A percentile compares a stretch with the other conserved stretches of the same genome.
These are phyloP conservation scores for Claviceps sp. DNA, from an alignment of 2,329 filamentous ascomycete species.

Conservation along the genomic window DNA sequence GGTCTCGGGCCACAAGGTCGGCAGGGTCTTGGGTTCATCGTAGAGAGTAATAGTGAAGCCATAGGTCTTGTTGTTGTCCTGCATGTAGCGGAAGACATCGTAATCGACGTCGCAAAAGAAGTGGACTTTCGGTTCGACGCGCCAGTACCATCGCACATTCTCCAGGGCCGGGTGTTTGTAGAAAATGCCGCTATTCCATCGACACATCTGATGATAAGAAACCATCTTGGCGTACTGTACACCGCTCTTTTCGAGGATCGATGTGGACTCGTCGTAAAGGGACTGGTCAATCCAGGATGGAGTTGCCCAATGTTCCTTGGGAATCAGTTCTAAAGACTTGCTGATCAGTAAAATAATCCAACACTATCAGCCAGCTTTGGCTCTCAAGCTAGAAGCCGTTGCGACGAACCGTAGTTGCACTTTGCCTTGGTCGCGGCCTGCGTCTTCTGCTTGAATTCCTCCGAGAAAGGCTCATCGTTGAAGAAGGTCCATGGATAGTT, in stretches of 20 bases:
- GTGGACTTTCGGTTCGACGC: conserved; percentile 94
- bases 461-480: conserved; percentile 86
- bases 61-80: conserved; percentile 96
- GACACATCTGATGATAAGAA: conserved; percentile 97
- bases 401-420: conserved; percentile 60
- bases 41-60: conserved; percentile 97
- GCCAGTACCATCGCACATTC: conserved; percentile 87
- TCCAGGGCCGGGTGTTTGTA: conserved; percentile 86
- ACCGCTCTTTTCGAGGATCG: conserved; percentile 66
- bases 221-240: conserved; percentile 83
- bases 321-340: conserved; percentile 55
- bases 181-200: conserved; percentile 97
- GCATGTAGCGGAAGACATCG: conserved; percentile 96
- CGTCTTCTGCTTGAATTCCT: conserved; percentile 82
- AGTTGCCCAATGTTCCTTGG: conserved; percentile 87
- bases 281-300: conserved; percentile 87
- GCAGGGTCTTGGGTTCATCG: conserved; percentile 76
- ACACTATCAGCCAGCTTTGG: background rate
- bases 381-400: background rate
- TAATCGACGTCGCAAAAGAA: conserved; percentile 99
- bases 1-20: conserved; percentile 90
- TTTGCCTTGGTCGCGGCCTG: conserved; percentile 75
- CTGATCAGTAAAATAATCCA: background rate
- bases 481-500: conserved; percentile 99
- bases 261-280: conserved; percentile 70